phyloP scores from a whole-genome alignment of 495 filamentous ascomycete species.

The Schizothecium vesticola region DNA sequence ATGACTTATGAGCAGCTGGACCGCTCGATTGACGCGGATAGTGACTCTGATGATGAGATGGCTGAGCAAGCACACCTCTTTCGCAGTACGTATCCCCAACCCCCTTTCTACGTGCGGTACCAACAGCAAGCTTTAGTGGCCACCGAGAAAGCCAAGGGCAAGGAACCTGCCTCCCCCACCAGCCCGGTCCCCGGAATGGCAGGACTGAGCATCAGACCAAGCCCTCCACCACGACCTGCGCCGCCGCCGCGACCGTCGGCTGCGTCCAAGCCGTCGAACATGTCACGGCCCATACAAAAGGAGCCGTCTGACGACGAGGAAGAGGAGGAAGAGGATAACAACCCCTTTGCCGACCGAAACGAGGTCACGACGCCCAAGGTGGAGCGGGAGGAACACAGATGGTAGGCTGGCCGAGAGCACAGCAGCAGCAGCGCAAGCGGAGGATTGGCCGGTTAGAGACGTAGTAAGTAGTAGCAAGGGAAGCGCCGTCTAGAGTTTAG shows the following conservation, averaged over 20 bases:
- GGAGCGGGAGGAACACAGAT: not conserved
- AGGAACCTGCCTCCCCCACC: slow-evolving; percentile 37
- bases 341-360: slow-evolving; percentile 76
- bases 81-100: slow-evolving; percentile 36
- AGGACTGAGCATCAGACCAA: slow-evolving; percentile 31
- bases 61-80: slow-evolving; percentile 52
- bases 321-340: slow-evolving; percentile 54
- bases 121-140: slow-evolving; percentile 34
- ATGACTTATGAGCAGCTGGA: slow-evolving; percentile 94
- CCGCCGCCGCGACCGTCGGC: slow-evolving; percentile 40
- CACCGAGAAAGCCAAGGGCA: slow-evolving; percentile 45
- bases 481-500: not conserved
- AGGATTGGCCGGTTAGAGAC: not conserved
- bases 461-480: not conserved
- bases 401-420: not conserved
- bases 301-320: slow-evolving; percentile 22
- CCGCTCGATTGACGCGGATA: slow-evolving; percentile 93
- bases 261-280: slow-evolving; percentile 32
- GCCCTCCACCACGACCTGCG: slow-evolving; percentile 31
- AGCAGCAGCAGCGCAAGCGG: not conserved
- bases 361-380: slow-evolving; percentile 27
- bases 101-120: not conserved
- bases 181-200: slow-evolving; percentile 34
- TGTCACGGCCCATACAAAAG: slow-evolving; percentile 25
- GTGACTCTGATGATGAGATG: slow-evolving; percentile 77